Evolutionary conservation across 2,329 filamentous ascomycete species (phyloP), one percentile per base, ranked within the genome.

Genomic region (Arthrobotrys entomopaga): DNA sequence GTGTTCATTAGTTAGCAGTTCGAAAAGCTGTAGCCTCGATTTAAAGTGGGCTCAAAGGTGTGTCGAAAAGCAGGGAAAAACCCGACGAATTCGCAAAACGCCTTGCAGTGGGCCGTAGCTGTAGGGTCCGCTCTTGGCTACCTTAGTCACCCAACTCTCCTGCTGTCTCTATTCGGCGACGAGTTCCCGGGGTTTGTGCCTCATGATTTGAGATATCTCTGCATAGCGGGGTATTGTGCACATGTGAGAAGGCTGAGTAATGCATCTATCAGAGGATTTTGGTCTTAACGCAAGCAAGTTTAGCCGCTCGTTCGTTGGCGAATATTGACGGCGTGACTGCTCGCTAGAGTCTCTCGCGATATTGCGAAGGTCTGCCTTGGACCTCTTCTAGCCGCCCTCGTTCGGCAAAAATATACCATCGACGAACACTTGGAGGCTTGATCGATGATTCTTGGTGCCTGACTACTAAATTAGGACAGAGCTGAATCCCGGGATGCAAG

Each of bases 191-290:
- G 67, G 67, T 43, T 16, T 3, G 38, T 60, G 67, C 60, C 61
- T 73, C 54, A 73, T 73, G 61, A 73, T 73, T 73, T 73, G 67
- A 73, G 67, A 65, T 73, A 56, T 16, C 40, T 53, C 11, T 26
- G 22, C 60, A 60, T 40, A 73, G 61, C 60, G 60, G 60, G 42
- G 13, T 43, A 60, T 13, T 19, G 52, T 22, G 29, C 22, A 26
- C 65, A 56, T 70, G 57, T 70, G 65, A 61, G 58, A 70, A 34
- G 67, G 67, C 67, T 72, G 67, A 72, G 67, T 72, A 65, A 65
- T 72, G 58, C 46, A 61, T 20, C 10, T 34, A 5, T 34, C 29
- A 34, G 16, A 34, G 58, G n/a, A 40, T 46, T 10, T 69, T 38
- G n/a, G 22, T 46, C n/a, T 46, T 57, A 65, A 65, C 53, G 42